Conservation (phyloP, 1,284 basidiomycete species). For the Fomes fomentarius region DNA sequence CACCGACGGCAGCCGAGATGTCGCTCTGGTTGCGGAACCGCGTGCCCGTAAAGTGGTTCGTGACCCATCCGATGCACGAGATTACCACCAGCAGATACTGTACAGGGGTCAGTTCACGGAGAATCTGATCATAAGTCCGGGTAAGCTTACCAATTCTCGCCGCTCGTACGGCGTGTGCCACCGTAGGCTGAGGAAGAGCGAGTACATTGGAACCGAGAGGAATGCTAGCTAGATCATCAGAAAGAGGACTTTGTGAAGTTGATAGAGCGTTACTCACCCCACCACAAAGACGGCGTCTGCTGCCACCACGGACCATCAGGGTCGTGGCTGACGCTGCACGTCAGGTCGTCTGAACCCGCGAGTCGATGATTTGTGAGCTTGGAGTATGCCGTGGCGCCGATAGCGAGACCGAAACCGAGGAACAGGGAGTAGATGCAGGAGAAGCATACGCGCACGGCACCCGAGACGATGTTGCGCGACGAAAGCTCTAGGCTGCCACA, state of each 20-base stretch:
- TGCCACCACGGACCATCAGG: constrained; percentile 61
- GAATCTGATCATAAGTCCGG: no score
- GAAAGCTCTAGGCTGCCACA: constrained; percentile 83
- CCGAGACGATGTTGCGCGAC: constrained; percentile 78
- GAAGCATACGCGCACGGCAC: constrained; percentile 87
- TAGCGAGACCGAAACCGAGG: constrained; percentile 81
- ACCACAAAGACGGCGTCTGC: constrained; percentile 54
- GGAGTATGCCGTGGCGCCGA: constrained; percentile 72
- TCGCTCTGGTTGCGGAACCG: constrained; percentile 75
- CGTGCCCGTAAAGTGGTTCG: constrained; percentile 72
- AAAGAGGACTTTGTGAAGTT: neutral
- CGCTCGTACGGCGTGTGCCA: constrained; percentile 76
- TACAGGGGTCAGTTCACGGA: no score
- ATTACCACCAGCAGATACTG: constrained; percentile 68
- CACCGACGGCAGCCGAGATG: constrained; percentile 75
- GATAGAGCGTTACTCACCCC: constrained; percentile 46
- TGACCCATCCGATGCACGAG: constrained; percentile 78
- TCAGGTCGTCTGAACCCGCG: constrained; percentile 61
- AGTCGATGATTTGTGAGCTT: constrained; percentile 51
- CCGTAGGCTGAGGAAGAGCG: constrained; percentile 73
- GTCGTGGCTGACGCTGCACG: constrained; percentile 59
- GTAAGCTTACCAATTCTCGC: constrained; percentile 64
- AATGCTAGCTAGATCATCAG: constrained; percentile 66
- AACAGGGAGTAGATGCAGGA: constrained; percentile 81
- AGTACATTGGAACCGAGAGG: constrained; percentile 81